These are phyloP conservation scores for Cadophora sp. DNA, from an alignment of 2,329 filamentous ascomycete species.

Conservation along the genomic window DNA sequence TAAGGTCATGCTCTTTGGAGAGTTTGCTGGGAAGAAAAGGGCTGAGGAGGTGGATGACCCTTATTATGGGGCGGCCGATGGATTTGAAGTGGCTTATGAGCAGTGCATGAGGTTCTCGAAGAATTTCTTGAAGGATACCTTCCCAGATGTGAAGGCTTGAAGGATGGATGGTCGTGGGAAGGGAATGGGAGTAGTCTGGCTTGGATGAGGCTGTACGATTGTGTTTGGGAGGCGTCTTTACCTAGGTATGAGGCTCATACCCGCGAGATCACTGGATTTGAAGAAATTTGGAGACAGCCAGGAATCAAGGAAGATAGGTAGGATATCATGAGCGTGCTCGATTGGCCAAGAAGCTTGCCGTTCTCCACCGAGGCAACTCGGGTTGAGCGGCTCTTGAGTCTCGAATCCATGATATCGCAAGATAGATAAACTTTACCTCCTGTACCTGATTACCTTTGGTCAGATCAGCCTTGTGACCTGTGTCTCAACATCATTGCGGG, in stretches of 20 bases:
- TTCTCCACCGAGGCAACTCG: constrained; percentile 5
- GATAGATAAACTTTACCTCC: not conserved
- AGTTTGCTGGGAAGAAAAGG: constrained; percentile 71
- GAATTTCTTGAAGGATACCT: constrained; percentile 52
- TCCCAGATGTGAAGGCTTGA: constrained; percentile 40
- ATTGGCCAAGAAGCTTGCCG: constrained; percentile 1
- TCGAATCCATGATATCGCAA: not conserved
- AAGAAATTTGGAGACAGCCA: not conserved
- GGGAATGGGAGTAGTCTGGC: not conserved
- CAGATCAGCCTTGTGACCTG: constrained; percentile 11
- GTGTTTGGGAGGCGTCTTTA: constrained; percentile 2
- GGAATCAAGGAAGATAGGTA: too few relatives aligned
- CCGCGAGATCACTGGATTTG: not conserved
- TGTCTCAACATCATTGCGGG: constrained; percentile 16
- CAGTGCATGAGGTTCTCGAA: constrained; percentile 79
- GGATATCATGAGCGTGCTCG: not conserved
- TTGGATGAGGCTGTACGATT: constrained; percentile 2
- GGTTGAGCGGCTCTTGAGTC: constrained; percentile 5
- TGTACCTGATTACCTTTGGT: not conserved
- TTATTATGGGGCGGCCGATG: constrained; percentile 86
- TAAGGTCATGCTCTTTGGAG: constrained; percentile 83
- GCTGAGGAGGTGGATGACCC: constrained; percentile 83
- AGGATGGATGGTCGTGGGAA: not conserved
- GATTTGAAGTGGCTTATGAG: constrained; percentile 86
- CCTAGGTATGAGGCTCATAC: not conserved